Percentiles rank a stretch among this genome's conserved stretches.
Evolutionary conservation across 2,329 filamentous ascomycete genomes (phyloP).

Genomic region (Penicillium sp.): DNA sequence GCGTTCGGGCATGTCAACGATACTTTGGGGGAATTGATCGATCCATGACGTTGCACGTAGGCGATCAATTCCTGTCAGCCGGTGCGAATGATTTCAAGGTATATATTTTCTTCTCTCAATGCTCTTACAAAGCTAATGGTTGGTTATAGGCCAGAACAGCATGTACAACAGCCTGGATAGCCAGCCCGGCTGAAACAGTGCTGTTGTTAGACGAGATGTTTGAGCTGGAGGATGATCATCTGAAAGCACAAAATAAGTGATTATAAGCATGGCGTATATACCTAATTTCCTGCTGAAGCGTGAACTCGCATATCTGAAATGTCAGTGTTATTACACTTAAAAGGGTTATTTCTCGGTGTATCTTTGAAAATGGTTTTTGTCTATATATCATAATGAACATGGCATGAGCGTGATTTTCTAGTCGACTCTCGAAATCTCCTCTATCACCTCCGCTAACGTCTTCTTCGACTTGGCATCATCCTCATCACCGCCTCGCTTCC

Average conservation of each 20-base stretch:
- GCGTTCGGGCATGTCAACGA: conserved; percentile 84
- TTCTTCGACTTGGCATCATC: neutral
- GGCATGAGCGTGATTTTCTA: neutral
- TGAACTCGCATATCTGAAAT: neutral
- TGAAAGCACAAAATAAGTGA: neutral
- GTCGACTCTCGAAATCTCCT: conserved; percentile 5
- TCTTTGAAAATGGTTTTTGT: neutral
- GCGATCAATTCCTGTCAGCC: conserved; percentile 91
- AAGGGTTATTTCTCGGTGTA: neutral
- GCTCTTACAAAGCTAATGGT: neutral
- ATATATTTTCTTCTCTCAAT: conserved; percentile 8
- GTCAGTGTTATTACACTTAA: no score
- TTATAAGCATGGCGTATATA: neutral
- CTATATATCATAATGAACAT: neutral
- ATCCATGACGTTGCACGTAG: conserved; percentile 83
- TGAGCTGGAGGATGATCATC: conserved; percentile 38
- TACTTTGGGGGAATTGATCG: conserved; percentile 77
- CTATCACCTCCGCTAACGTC: conserved; percentile 12
- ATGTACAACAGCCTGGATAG: conserved; percentile 95
- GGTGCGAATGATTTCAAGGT: conserved; percentile 96
- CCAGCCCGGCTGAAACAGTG: conserved; percentile 85
- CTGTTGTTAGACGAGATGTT: conserved; percentile 80
- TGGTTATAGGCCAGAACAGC: conserved; percentile 65
- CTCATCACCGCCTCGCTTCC: conserved; percentile 1
- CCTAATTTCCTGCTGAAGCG: neutral